Base-by-base conservation (phyloP, 2,329 filamentous ascomycete genomes). In the Endothia cerciana region DNA sequence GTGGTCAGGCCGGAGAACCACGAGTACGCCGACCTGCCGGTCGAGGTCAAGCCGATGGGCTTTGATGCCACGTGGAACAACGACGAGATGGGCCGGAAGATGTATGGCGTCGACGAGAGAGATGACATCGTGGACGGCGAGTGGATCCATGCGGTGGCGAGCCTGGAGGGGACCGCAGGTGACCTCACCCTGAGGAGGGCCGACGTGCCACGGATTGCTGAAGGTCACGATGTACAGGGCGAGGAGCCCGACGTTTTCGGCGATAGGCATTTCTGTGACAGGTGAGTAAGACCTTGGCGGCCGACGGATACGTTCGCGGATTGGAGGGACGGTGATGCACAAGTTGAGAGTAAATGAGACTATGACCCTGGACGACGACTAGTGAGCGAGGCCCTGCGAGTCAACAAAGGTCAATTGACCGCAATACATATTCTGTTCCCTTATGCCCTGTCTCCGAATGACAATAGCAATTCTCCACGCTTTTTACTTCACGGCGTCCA, bases 1-100 rank as follows among this genome's bases (percentile, higher is more conserved):
- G 19, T 41, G 25, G 30, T 22, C 19, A 17, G 22, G 30, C 53
- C 33, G 25, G 51, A 51, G 8, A 55, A 64, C 22, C 13, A 17
- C n/a, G 41, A 58, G 40, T 40, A 61, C 33, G 47, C 47, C 22
- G 65, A 56, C 41, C 30, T 63, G 40, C 65, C 65, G 2, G 40
- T 66, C 36, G 61, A 57, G 33, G 62, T 57, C 17, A n/a, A 38
- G 28, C 13, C 57, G 40, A 64, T 64, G 56, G 30, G 56, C 15
- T 61, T 64, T 30, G 61, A 41, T 15, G 47, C 61, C 7, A 40
- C 28, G 49, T 40, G 62, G 41, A 57, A 66, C 33, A 38, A 60
- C 11, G 65, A 66, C 25, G 65, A 60, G 49, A 15, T 64, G 30
- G 65, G 49, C 13, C 41, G 33, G 8, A 11, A 3, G 22, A 4